Percentiles rank a stretch among this genome's conserved stretches.
phyloP scores from a whole-genome alignment of 306 rosid species.

The Echinosophora koreensis region DNA sequence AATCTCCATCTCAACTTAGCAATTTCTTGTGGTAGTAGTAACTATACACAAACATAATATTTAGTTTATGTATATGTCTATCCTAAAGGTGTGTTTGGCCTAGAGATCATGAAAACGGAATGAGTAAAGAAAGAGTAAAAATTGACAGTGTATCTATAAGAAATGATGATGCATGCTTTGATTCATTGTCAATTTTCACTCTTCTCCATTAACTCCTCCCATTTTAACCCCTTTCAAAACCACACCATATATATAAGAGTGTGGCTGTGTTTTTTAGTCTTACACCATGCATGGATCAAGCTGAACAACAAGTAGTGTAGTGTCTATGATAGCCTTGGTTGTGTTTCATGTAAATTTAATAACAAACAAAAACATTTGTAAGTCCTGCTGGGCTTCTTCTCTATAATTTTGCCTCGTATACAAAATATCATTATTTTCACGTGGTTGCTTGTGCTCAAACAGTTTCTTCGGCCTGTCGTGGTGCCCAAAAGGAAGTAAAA shows the following conservation, averaged over 20 bases:
- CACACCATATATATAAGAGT: not conserved
- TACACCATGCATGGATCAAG: constrained; percentile 4
- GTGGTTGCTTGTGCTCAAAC: no score
- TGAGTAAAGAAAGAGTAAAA: not conserved
- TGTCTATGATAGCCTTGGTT: not conserved
- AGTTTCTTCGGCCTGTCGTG: not conserved
- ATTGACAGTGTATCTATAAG: constrained; percentile 29
- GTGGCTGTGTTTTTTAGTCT: not conserved
- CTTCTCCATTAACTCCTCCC: constrained; percentile 19
- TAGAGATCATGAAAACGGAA: not conserved
- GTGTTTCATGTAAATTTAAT: not conserved
- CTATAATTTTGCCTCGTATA: not conserved
- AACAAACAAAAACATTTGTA: not conserved
- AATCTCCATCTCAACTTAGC: constrained; percentile 60
- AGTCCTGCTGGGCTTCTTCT: not conserved
- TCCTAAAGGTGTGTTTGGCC: not conserved
- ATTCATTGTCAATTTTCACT: constrained; percentile 40
- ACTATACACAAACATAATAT: not conserved
- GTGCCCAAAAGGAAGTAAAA: not conserved
- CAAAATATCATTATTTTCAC: no score
- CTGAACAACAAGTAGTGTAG: not conserved
- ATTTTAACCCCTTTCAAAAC: constrained; percentile 16
- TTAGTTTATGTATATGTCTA: not conserved
- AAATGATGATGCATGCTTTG: constrained; percentile 16
- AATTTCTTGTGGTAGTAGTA: constrained; percentile 78